Evolutionary conservation across 2,329 filamentous ascomycete species (phyloP).

Genomic region (Fusarium avenaceum): DNA sequence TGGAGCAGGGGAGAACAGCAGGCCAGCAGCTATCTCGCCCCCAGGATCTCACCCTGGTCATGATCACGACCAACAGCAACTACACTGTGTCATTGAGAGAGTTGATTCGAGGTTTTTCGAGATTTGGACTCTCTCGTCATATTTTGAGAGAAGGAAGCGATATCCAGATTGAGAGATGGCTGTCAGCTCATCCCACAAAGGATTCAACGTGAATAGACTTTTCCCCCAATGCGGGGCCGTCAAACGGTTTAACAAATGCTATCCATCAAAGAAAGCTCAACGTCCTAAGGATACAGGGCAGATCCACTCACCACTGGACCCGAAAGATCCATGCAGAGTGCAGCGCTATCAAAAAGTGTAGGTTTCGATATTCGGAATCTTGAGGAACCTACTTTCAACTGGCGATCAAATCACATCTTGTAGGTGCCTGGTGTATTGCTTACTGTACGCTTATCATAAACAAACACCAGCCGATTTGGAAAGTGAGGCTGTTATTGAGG

Average conservation of each 20-base stretch:
- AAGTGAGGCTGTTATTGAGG: constrained; percentile 32
- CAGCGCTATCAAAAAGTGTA: constrained; percentile 4
- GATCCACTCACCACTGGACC: constrained; percentile 18
- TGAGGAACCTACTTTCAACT: constrained; percentile 1
- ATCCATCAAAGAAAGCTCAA: neutral
- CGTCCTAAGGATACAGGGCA: neutral
- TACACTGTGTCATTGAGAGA: constrained; percentile 15
- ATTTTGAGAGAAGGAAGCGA: constrained; percentile 6
- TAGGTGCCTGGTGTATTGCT: constrained; percentile 13
- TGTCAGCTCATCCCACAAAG: constrained; percentile 36
- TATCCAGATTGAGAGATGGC: constrained; percentile 14
- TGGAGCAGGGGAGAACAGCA: constrained; percentile 15
- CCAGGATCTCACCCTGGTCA: constrained; percentile 31
- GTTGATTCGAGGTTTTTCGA: constrained; percentile 33
- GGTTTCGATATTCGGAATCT: neutral
- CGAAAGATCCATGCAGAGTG: constrained; percentile 16
- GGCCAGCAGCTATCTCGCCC: constrained; percentile 24
- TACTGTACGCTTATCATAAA: constrained; percentile 26
- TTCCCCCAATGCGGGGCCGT: constrained; percentile 24
- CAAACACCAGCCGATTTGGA: constrained; percentile 12
- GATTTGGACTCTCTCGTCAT: constrained; percentile 13
- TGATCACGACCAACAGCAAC: constrained; percentile 23
- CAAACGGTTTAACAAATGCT: constrained; percentile 17
- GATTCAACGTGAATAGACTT: constrained; percentile 21
- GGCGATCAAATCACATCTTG: neutral